Base-by-base conservation (phyloP, 2,329 filamentous ascomycete genomes). In the Kalmusia sp. region DNA sequence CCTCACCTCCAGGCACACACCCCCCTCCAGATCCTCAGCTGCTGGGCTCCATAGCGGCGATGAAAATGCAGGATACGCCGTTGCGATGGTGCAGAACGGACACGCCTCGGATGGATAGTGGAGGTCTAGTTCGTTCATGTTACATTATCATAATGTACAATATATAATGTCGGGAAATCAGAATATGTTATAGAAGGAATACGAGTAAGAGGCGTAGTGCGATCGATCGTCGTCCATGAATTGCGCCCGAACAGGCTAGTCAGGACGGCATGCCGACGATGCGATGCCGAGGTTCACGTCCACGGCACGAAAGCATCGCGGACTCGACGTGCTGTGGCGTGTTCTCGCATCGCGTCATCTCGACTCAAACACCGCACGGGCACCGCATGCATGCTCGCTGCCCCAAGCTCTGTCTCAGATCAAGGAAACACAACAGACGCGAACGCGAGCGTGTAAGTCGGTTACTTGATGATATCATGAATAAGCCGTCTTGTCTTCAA, bases 41-140 rank as follows among this genome's bases (percentile, higher is more conserved):
- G 27, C 43, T 5, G 34, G 19, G 11, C 31, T 44, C 56, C 59
- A 59, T 35, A 61, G 17, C 9, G 51, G 8, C 7, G 44, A 34
- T 4, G 15, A 39, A 6, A 61, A 54, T 17, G 55, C 53, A 8
- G 80, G 79, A 63, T 83, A 83, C 28, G 82, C 76, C 30, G 72
- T 61, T 19, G 83, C 79, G 57, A 87, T 87, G 52, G 69, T 77
- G 75, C 84, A 87, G 70, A 87, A 87, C 14, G 84, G 81, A 65
- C 84, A 87, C 34, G 68, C 40, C 25, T 76, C 67, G 1, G 63
- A 53, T 5, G 78, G 76, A 63, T 80, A 80, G 49, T 74, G 69
- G 3, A 68, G 62, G 33, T 72, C 69, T 4, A 61, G 55, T 59
- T 70, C 68, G 40, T 66, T 63, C 67, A 71, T 71, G 3, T 17